Percentiles rank a stretch among this genome's conserved stretches.
These are phyloP conservation scores for Daucus carota DNA, from an alignment of 129 eudicot genomes.

Conservation along the genomic window DNA sequence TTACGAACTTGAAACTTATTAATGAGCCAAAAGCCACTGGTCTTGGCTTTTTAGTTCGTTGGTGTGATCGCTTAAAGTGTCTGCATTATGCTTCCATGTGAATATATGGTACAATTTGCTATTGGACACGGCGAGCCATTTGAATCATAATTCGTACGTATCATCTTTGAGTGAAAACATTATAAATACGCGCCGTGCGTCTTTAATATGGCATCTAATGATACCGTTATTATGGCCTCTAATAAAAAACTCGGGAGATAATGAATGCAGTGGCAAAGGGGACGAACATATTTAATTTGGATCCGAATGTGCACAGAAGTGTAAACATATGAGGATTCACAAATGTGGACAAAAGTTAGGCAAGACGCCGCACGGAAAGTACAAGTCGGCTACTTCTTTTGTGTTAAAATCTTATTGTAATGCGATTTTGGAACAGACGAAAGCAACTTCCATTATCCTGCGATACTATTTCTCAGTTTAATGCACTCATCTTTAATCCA, in stretches of 20 bases:
- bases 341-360: background rate
- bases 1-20: too few relatives aligned
- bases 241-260: background rate
- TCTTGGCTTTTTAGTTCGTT: too few relatives aligned
- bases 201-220: background rate
- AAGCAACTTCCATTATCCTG: background rate
- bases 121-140: background rate
- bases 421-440: background rate
- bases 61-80: too few relatives aligned
- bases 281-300: background rate
- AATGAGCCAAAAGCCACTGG: too few relatives aligned
- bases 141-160: background rate
- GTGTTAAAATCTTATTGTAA: background rate
- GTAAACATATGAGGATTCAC: too few relatives aligned
- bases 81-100: too few relatives aligned
- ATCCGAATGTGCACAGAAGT: too few relatives aligned
- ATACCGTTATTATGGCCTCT: background rate
- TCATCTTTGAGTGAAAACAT: background rate
- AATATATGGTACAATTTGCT: too few relatives aligned
- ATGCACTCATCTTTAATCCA: background rate
- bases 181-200: background rate
- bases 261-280: background rate
- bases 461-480: background rate
- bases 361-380: slow-evolving; percentile 2
- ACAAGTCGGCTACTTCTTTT: background rate